Base-by-base conservation (phyloP, 768 basidiomycete species). In the Rhizopogon sp. region DNA sequence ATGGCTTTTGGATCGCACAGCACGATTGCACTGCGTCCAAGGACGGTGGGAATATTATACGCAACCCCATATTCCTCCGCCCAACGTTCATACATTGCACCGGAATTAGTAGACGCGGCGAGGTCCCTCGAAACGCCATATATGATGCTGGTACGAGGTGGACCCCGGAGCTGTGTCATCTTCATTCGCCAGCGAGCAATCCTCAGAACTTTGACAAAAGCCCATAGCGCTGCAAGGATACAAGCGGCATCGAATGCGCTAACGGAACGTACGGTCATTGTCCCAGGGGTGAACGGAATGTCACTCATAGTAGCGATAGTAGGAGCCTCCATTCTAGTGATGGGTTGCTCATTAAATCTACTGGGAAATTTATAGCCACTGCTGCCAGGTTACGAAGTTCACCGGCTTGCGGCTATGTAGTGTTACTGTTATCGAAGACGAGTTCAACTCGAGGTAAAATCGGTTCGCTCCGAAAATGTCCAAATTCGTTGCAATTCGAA, bases 1-100 rank as follows among this genome's bases (percentile, higher is more conserved):
- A 77, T 67, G 0, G 81, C 79, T 61, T 75, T 79, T 1, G 75
- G 74, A 55, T 79, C 78, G 47, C 70, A 68, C 8, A 80, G 60
- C 1, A 77, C 58, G 17, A 79, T 58, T 7, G 63, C 57, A 6
- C 56, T 62, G 1, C 67, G 61, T 1, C 76, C 76, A 11, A 79
- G 56, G 1, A 62, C 60, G 8, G 62, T 63, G 0, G 78, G 75
- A 11, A 79, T 58, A 9, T 62, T 46, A 60, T 64, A 82, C 0
- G 74, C 76, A 1, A 73, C 56, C 4, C 82, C 82, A 51, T 79
- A 79, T 43, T 75, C 57, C 5, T 58, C 57, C 2, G 68, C 68
- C 82, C 81, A 82, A 4, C 65, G 47, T 47, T 78, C 78, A 55
- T 71, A 75, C 3, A 79, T 17, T 1, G 58, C 17, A 3, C 70